Conservation (phyloP, 208 protist genomes). For the Crithidia bombi region DNA sequence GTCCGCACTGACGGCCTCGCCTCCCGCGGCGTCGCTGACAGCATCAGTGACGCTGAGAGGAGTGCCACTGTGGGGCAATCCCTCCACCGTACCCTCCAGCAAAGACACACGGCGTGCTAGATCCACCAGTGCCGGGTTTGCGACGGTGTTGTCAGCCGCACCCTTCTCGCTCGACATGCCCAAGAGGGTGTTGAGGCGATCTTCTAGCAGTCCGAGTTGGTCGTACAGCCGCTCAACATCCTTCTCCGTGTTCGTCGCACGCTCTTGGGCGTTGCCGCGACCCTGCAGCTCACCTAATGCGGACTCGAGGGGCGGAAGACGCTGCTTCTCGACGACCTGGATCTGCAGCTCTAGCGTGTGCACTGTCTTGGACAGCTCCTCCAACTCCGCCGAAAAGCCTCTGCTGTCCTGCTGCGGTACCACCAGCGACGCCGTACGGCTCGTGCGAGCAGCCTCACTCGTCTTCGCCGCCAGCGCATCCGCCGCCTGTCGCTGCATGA, state of each 20-base stretch:
- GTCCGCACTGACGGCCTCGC: conserved; percentile 24
- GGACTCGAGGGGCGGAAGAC: conserved; percentile 31
- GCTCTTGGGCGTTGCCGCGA: conserved; percentile 2
- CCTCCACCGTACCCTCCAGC: conserved; percentile 61
- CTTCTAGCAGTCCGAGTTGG: conserved; percentile 53
- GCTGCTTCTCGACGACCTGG: conserved; percentile 36
- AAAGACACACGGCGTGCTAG: conserved; percentile 45
- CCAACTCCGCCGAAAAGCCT: conserved; percentile 18
- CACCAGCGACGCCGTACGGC: conserved; percentile 21
- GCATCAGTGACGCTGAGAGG: not conserved
- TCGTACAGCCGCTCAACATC: conserved; percentile 37
- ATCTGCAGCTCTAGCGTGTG: conserved; percentile 43
- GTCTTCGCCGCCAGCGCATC: conserved; percentile 57
- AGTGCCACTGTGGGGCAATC: conserved; percentile 12
- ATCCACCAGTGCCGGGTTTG: conserved; percentile 41
- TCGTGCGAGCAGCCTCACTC: conserved; percentile 30
- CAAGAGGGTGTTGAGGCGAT: conserved; percentile 50
- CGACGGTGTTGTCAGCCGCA: conserved; percentile 4
- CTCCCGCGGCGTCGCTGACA: not conserved
- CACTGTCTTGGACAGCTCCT: conserved; percentile 26
- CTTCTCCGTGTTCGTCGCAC: conserved; percentile 30
- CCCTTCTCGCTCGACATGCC: conserved; percentile 21
- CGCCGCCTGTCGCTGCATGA: conserved; percentile 62
- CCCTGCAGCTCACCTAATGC: conserved; percentile 29
- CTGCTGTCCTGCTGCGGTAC: not conserved